phyloP scores from a whole-genome alignment of 495 filamentous ascomycete species.

The Penicillium taxi region DNA sequence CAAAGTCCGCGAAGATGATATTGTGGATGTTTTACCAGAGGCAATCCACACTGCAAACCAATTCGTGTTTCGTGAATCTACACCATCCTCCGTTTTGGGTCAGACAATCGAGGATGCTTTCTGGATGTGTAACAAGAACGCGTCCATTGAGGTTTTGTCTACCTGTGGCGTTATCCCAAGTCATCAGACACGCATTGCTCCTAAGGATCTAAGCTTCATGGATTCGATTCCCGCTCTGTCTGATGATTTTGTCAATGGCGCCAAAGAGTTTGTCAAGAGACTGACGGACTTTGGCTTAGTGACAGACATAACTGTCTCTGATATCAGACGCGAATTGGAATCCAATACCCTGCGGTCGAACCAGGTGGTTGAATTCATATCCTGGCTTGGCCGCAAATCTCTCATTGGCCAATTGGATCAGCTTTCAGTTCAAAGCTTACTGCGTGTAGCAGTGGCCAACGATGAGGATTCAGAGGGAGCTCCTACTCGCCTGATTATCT shows the following conservation, averaged over 20 bases:
- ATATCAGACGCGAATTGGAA: slow-evolving; percentile 75
- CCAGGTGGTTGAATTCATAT: slow-evolving; percentile 73
- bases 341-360: slow-evolving; percentile 62
- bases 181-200: slow-evolving; percentile 67
- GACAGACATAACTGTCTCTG: slow-evolving; percentile 73
- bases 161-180: slow-evolving; percentile 76
- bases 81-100: slow-evolving; percentile 71
- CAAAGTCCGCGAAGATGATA: slow-evolving; percentile 51
- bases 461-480: slow-evolving; percentile 53
- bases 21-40: slow-evolving; percentile 61
- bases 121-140: slow-evolving; percentile 78
- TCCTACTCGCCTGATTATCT: slow-evolving; percentile 59
- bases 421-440: slow-evolving; percentile 51
- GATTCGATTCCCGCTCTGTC: slow-evolving; percentile 84
- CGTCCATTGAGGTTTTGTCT: slow-evolving; percentile 78
- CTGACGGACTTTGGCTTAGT: slow-evolving; percentile 73
- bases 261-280: slow-evolving; percentile 63
- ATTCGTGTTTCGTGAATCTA: slow-evolving; percentile 81
- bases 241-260: slow-evolving; percentile 55
- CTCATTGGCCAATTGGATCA: slow-evolving; percentile 58
- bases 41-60: slow-evolving; percentile 64
- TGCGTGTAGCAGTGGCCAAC: slow-evolving; percentile 74
- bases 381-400: slow-evolving; percentile 68
- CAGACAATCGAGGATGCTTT: slow-evolving; percentile 86
- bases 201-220: slow-evolving; percentile 79